Evolutionary conservation across 2,329 filamentous ascomycete species (phyloP), one percentile per base, ranked within the genome.

Genomic region (Colletotrichum endophyticum): DNA sequence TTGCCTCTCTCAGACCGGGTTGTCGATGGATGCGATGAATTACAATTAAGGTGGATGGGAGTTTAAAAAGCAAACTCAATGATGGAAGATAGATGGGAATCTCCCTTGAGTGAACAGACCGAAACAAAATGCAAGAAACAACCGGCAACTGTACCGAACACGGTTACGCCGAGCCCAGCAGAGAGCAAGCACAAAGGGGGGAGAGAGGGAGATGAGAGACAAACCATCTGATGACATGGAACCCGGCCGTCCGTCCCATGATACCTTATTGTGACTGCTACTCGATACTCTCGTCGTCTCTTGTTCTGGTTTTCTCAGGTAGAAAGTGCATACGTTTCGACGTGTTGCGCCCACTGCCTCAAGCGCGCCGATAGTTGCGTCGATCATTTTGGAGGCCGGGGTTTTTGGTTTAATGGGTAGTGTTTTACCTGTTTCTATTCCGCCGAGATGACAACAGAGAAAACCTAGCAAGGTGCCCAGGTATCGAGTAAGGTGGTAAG

Each of bases 281-380:
- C 44, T 22, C 44, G 44, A 22, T 49, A 22, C 44, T 22, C 44
- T 49, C 44, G 11, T 22, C 32, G n/a, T 27, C 39, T 64, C 71
- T 63, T 69, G 53, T 69, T 22, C 15, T 62, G 28, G 30, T 64
- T 25, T 27, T 32, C 16, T 22, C 39, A 70, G 39, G 39, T 22
- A 34, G 39, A 53, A 22, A 66, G 39, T 70, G 27, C 44, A 19
- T 71, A 62, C 34, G 73, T 72, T 72, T 67, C 69, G 69, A 32
- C 25, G 73, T 75, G 73, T 63, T 72, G 73, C 69, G 73, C 53
- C 39, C 49, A 44, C 27, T 75, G 69, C 73, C 15, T 75, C 73
- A 72, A 72, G 68, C 25, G 39, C 53, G 12, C 34, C 28, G 61
- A 53, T 36, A 63, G 27, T 53, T 67, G 62, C 62, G 62, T 56